These are phyloP conservation scores for Mycena venus DNA, from an alignment of 768 basidiomycete genomes.

Conservation along the genomic window DNA sequence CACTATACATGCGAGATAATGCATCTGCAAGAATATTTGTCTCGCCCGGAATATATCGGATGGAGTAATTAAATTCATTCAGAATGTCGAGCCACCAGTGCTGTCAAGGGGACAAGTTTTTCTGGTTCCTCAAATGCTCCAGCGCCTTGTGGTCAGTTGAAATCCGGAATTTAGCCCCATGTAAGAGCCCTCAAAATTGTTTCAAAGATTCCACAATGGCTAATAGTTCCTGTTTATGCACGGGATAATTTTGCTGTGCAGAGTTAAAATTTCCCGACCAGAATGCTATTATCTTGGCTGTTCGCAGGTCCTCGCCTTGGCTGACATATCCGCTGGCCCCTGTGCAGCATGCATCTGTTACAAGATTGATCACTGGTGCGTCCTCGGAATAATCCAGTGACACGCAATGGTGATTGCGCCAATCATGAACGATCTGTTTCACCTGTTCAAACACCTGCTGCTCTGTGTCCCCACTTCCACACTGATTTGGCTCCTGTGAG, in stretches of 20 bases:
- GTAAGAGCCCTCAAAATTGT: conserved; percentile 43
- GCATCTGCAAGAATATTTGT: conserved; percentile 51
- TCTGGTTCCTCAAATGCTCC: conserved; percentile 44
- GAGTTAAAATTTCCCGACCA: conserved; percentile 52
- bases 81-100: conserved; percentile 52
- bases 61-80: conserved; percentile 41
- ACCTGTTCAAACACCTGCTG: conserved; percentile 52
- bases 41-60: conserved; percentile 43
- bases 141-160: conserved; percentile 48
- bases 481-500: conserved; percentile 38
- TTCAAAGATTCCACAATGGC: conserved; percentile 52
- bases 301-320: conserved; percentile 43
- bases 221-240: conserved; percentile 55
- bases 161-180: conserved; percentile 45
- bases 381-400: conserved; percentile 34
- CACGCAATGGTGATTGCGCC: conserved; percentile 38
- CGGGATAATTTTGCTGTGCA: conserved; percentile 55
- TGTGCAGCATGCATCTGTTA: conserved; percentile 47
- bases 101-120: conserved; percentile 49
- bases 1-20: conserved; percentile 38
- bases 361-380: conserved; percentile 42
- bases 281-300: conserved; percentile 45
- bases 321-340: conserved; percentile 46
- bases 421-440: conserved; percentile 39
- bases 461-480: conserved; percentile 44